phyloP scores from a whole-genome alignment of 192 early-diverging fungal species.

The Gonapodya sp. region DNA sequence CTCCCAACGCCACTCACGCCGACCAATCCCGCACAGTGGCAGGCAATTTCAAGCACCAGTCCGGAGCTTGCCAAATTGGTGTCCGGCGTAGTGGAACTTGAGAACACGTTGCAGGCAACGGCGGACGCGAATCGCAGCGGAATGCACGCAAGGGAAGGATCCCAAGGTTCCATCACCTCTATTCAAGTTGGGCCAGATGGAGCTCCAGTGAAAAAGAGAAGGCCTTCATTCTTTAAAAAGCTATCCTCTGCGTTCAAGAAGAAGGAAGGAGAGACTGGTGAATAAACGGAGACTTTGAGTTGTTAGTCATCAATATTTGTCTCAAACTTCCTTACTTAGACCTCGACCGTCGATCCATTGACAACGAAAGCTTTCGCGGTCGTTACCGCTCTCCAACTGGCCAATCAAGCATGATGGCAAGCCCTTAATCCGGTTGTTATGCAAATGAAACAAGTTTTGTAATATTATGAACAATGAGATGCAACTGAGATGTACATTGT shows the following conservation, averaged over 20 bases:
- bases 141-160: background rate
- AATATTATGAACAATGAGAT: too few relatives aligned
- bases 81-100: background rate
- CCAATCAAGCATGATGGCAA: background rate
- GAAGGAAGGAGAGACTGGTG: background rate
- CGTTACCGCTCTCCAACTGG: background rate
- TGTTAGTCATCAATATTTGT: background rate
- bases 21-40: background rate
- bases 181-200: background rate
- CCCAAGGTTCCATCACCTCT: background rate
- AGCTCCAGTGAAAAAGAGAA: background rate
- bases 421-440: too few relatives aligned
- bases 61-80: background rate
- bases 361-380: background rate
- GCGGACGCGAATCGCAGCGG: background rate
- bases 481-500: too few relatives aligned
- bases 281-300: background rate
- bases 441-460: too few relatives aligned
- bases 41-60: background rate
- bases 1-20: background rate
- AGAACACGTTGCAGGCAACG: background rate
- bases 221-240: background rate
- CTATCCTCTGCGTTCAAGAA: background rate
- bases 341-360: background rate
- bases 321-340: too few relatives aligned